Base-by-base conservation (phyloP, 495 filamentous ascomycete species). In the Trichoderma asperelloides region DNA sequence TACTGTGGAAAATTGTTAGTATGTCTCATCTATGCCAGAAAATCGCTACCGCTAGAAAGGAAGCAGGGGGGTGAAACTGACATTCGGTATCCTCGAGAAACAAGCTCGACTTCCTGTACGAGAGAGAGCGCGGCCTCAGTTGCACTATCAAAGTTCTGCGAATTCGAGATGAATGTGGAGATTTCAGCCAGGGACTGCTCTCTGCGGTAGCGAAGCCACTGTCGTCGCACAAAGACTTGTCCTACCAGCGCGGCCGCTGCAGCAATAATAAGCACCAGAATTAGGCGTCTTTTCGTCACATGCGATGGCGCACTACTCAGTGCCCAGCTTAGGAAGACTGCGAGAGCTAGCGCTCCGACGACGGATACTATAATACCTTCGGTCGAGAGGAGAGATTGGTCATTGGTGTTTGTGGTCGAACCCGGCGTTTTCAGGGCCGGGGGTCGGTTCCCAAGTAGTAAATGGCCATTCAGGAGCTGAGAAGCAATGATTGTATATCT, bases 401-500 rank as follows among this genome's bases (percentile, higher is more conserved):
- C n/a, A 30, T 60, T 60, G 55, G 9, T 60, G 16, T 60, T 25
- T 25, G 55, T 12, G 55, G 55, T 30, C 55, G 23, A 30, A 18
- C 73, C 72, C 65, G 73, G 69, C 11, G 33, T 41, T 11, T 40
- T 68, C 16, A 67, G 66, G 2, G 67, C 65, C 16, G 62, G 66
- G 47, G 67, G 65, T 2, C 70, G 69, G 2, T 70, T 68, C 3
- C 69, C 74, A 18, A 69, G 49, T 27, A 76, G 69, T 1, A 84
- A 81, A 65, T 88, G 86, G 65, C 91, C 88, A 70, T 84, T 91
- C 65, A 98, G 80, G 25, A 98, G 84, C 73, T 96, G 95, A 47
- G 95, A 98, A 33, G 94, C 93, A 64, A 98, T 88, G 68, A 98
- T 94, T 40, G 93, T 89, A 74, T 98, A 98, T 28, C 95, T 90